Conservation (phyloP, 176 grass and related monocot genomes). For the sorghum (Sorghum bicolor) region Sorghum_bicolor_NCBIv3 NC_012877.2:60132001-60132500, state of each 20-base stretch:
- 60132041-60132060: not conserved
- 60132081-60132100: not conserved
- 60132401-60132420: too few species aligned
- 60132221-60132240: not conserved
- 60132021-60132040: not conserved
- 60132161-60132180: not conserved
- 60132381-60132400: not conserved
- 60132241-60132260: not conserved
- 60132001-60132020: not conserved
- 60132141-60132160: not conserved
- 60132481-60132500: too few species aligned
- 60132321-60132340: not conserved
- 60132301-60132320: too few species aligned
- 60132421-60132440: too few species aligned
- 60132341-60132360: not conserved
- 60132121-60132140: not conserved
- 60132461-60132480: too few species aligned
- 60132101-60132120: not conserved
- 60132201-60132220: not conserved
- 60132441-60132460: too few species aligned
- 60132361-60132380: not conserved
- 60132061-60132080: not conserved
- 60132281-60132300: not conserved
- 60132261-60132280: not conserved
- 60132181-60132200: not conserved